Base-by-base conservation (phyloP, 1,284 basidiomycete species). In the Phylloboletellus chloephorus region DNA sequence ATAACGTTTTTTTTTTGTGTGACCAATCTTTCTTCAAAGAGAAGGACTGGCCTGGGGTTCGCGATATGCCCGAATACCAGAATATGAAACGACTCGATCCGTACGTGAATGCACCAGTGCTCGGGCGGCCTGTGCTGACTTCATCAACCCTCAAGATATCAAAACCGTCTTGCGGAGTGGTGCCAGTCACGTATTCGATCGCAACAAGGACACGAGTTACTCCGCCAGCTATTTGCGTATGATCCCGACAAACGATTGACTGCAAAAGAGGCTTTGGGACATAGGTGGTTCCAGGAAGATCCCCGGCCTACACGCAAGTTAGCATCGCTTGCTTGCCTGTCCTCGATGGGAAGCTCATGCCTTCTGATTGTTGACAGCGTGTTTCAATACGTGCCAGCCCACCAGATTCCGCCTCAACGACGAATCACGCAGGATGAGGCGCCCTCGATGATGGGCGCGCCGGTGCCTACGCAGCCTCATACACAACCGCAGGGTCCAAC, bases 181-280 rank as follows among this genome's bases (percentile, higher is more conserved):
- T 95, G 88, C 53, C 71, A 73, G 51, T 72, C 69, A 22, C 78
- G 77, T 24, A 72, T 83, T 28, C 72, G 77, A 38, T 76, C 72
- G 43, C 72, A 65, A 25, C 69, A 68, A 16, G 90, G 87, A 4
- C 82, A 87, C 53, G 88, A 96, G 48, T 78, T 98, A 35, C 78
- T 98, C n/a, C 75, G 75, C 6, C 72, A 76, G 48, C 71, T 95
- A 25, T 93, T 97, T 58, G 77, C 80, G 17, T 98, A 94, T 67
- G 92, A 98, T 64, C 95, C 95, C 0, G 83, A 87, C 48, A 79
- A 76, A 50, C 75, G 96, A 11, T 73, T 97, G 26, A 91, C 86
- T 0, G 91, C 93, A 0, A 75, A 78, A 48, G 79, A 89, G 49
- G 85, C 90, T 0, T 67, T 98, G 1, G 69, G 72, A 11, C 94